Evolutionary conservation across 768 basidiomycete genomes (phyloP).

Genomic region (Macrolepiota fuliginosa): DNA sequence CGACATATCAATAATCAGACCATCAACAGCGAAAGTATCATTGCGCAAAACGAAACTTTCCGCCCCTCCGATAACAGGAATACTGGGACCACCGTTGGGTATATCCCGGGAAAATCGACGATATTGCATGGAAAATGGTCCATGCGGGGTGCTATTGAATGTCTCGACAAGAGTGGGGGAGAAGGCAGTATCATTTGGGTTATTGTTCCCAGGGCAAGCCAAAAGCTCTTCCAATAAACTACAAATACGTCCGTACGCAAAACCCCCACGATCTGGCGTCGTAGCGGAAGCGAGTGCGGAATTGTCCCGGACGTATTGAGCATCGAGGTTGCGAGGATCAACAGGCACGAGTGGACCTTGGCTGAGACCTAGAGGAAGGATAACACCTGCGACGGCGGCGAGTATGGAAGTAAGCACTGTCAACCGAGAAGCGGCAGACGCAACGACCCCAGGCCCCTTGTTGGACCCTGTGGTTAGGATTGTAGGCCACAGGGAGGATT

Average conservation of each 20-base stretch:
- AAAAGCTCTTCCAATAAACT: no score
- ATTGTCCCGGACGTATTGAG: no score
- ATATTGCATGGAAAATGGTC: constrained; percentile 22
- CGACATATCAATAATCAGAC: constrained; percentile 18
- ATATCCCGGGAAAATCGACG: constrained; percentile 15
- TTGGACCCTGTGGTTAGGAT: constrained; percentile 12
- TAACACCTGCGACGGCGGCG: no score
- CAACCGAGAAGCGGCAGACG: no score
- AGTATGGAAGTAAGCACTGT: no score
- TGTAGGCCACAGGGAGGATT: constrained; percentile 20
- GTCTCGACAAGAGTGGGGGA: constrained; percentile 12
- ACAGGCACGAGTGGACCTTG: no score
- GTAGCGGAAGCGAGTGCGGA: no score
- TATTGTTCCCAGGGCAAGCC: constrained; percentile 7
- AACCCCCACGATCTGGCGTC: no score
- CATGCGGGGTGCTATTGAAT: constrained; percentile 20
- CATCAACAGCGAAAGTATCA: constrained; percentile 18
- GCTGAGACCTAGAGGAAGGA: no score
- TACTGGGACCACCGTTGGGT: constrained; percentile 4
- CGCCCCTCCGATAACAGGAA: neutral
- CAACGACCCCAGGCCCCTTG: no score
- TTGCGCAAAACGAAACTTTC: constrained; percentile 15
- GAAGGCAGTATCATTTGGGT: constrained; percentile 14
- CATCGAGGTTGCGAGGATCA: no score
- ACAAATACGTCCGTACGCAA: no score